phyloP scores from a whole-genome alignment of 768 basidiomycete species.

The Cubamyces lactineus region DNA sequence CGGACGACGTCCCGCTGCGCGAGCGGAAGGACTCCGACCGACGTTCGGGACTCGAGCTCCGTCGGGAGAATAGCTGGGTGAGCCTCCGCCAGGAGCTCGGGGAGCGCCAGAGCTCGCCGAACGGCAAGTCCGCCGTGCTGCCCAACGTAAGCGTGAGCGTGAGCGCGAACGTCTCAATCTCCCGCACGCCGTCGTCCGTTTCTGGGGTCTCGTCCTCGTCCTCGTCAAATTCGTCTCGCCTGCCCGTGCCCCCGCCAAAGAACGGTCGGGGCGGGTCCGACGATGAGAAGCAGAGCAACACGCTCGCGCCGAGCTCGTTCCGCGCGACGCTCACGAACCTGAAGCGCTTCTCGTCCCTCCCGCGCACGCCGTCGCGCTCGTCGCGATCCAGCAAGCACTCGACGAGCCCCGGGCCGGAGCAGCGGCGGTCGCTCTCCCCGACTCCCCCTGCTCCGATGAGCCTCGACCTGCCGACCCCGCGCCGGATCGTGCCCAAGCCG shows the following conservation, averaged over 20 bases:
- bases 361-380: constrained; percentile 67
- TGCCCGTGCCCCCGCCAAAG: constrained; percentile 27
- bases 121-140: constrained; percentile 19
- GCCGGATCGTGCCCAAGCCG: constrained; percentile 30
- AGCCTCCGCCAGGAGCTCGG: constrained; percentile 26
- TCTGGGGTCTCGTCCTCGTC: constrained; percentile 17
- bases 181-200: constrained; percentile 18
- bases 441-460: constrained; percentile 13
- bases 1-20: neutral
- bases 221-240: constrained; percentile 16
- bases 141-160: neutral
- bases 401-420: constrained; percentile 13
- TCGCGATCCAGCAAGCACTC: constrained; percentile 33
- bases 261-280: constrained; percentile 19
- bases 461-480: constrained; percentile 1
- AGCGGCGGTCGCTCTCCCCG: constrained; percentile 25
- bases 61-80: constrained; percentile 35
- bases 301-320: constrained; percentile 21
- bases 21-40: constrained; percentile 9
- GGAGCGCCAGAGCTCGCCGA: constrained; percentile 25
- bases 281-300: constrained; percentile 14
- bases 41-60: constrained; percentile 26
- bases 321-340: constrained; percentile 35
- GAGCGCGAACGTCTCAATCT: neutral
- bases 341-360: constrained; percentile 58